These are phyloP conservation scores for Xanthoconium stramineum DNA, from an alignment of 768 basidiomycete species.

Conservation along the genomic window DNA sequence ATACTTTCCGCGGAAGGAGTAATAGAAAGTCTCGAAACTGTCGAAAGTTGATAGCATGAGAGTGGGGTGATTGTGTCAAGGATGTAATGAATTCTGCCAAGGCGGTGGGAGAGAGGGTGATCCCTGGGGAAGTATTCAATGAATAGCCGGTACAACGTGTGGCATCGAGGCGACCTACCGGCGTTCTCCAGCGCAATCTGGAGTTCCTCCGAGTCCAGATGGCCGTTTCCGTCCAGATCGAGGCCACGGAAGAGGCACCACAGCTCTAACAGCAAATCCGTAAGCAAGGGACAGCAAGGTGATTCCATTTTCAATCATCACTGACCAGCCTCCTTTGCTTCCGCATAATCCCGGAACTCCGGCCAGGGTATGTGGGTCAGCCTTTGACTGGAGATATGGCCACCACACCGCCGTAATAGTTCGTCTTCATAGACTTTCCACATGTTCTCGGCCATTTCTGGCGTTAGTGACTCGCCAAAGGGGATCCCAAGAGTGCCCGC, in stretches of 20 bases:
- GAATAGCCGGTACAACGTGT: conserved; percentile 13
- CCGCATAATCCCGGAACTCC: conserved; percentile 71
- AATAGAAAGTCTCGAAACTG: conserved; percentile 91
- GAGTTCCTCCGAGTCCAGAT: conserved; percentile 65
- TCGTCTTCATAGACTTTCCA: conserved; percentile 76
- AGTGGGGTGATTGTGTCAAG: conserved; percentile 69
- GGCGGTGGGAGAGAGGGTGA: conserved; percentile 64
- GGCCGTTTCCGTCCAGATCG: conserved; percentile 86
- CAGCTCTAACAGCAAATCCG: conserved; percentile 51
- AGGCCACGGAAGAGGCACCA: conserved; percentile 93
- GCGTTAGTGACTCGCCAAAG: conserved; percentile 34
- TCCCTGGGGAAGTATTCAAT: conserved; percentile 47
- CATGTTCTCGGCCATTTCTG: conserved; percentile 58
- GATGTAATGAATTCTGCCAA: conserved; percentile 78
- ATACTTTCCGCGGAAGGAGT: conserved; percentile 77
- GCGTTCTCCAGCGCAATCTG: conserved; percentile 63
- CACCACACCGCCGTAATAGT: conserved; percentile 54
- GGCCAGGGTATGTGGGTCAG: conserved; percentile 59
- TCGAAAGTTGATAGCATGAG: conserved; percentile 69
- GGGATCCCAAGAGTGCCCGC: conserved; percentile 16
- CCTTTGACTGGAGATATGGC: conserved; percentile 38
- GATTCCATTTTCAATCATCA: conserved; percentile 20
- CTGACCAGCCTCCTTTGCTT: conserved; percentile 78
- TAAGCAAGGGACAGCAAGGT: conserved; percentile 15
- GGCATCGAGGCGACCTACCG: conserved; percentile 44